Evolutionary conservation across 345 rosid species (phyloP), one percentile per base, ranked within the genome.

Genomic region (Pelargonium nanum): DNA sequence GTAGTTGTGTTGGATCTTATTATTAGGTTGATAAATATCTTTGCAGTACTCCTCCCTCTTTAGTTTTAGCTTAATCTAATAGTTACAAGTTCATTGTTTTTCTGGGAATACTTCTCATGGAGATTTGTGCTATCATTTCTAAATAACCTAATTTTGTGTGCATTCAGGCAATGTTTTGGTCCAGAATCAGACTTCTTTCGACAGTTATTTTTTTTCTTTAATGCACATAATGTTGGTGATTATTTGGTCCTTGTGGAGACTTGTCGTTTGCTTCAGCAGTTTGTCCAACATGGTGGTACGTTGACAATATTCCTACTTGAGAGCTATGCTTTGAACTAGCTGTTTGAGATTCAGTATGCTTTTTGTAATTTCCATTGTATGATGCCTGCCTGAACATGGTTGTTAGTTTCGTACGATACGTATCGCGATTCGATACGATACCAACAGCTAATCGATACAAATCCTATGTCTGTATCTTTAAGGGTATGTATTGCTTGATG

Each of bases 151-250:
- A 40, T 40, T 40, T 40, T 40, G 2, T 40, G 48, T 40, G 48
- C 48, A 12, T 66, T 40, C 88, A 94, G 99, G 78, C 70, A 69
- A 75, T 90, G 83, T 72, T 94, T 94, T 71, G 89, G 85, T 81
- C 86, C 93, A 57, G 78, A 81, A 64, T 94, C 99, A 21, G 81
- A 70, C 60, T 94, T 90, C 74, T 84, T 94, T 53, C 78, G 78
- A 32, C 92, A 84, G 77, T 72, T 88, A 32, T 76, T 84, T 64
- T 94, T 90, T 71, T 86, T 88, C 81, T 79, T 86, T 68, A 72
- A 81, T 72, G 80, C 93, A 24, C 72, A 75, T 53, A 76, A 86
- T 65, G 64, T 54, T 56, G 77, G 65, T 60, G 97, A 90, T 78
- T 68, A 80, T 72, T 52, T 73, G 21, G 59, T 78, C 65, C 90